Evolutionary conservation across 2,329 filamentous ascomycete genomes (phyloP).

Genomic region (Aspergillus viridinutans): DNA sequence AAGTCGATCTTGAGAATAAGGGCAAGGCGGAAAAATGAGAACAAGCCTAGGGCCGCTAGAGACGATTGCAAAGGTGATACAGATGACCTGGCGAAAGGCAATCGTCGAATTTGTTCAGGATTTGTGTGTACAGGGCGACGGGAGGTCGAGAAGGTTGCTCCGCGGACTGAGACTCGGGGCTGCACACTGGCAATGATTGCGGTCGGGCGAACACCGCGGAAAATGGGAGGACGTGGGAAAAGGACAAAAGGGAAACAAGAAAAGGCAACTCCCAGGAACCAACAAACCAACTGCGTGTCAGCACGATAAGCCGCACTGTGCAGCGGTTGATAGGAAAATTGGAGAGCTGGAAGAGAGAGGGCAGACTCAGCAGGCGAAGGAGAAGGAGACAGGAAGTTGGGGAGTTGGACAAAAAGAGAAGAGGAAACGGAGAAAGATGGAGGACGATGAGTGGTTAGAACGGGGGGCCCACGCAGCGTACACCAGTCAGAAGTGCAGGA

Average conservation of each 20-base stretch:
- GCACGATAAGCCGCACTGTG: constrained; percentile 28
- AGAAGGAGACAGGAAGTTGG: constrained; percentile 14
- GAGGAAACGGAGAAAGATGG: constrained; percentile 11
- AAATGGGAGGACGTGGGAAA: constrained; percentile 8
- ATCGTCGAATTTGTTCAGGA: neutral
- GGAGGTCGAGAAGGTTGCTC: constrained; percentile 2
- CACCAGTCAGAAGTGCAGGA: constrained; percentile 3
- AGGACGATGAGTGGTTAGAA: constrained; percentile 13
- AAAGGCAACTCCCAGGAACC: constrained; percentile 13
- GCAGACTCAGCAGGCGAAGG: constrained; percentile 9
- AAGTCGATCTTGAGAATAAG: neutral
- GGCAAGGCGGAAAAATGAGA: neutral
- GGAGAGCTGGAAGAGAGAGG: constrained; percentile 9
- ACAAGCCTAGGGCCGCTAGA: constrained; percentile 3
- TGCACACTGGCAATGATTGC: constrained; percentile 7
- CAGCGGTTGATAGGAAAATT: constrained; percentile 21
- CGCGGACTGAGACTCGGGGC: constrained; percentile 5
- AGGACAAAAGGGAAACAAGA: constrained; percentile 4
- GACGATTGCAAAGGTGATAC: constrained; percentile 9
- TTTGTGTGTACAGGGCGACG: constrained; percentile 4
- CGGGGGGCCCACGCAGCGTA: constrained; percentile 9
- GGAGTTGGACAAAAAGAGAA: constrained; percentile 18
- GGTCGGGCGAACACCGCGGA: constrained; percentile 1
- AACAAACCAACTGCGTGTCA: constrained; percentile 26
- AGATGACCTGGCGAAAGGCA: neutral